These are phyloP conservation scores for Nothopassalora personata DNA, from an alignment of 2,329 filamentous ascomycete genomes.

Conservation along the genomic window DNA sequence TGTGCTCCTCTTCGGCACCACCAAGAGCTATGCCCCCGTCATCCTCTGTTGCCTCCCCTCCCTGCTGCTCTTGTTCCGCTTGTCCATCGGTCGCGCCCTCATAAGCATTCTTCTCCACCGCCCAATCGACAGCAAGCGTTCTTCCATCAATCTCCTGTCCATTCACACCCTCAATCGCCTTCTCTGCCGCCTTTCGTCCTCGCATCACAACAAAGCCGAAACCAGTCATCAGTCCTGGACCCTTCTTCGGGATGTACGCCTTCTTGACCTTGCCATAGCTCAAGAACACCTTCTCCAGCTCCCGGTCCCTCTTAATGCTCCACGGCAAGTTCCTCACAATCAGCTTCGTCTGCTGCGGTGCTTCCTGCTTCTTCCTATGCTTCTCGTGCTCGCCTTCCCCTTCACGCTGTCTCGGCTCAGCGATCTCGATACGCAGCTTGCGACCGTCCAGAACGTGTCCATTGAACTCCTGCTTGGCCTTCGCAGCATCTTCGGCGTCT, in stretches of 20 bases:
- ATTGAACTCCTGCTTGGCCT: slow-evolving; percentile 76
- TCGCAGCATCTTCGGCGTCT: slow-evolving; percentile 81
- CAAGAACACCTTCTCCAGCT: slow-evolving; percentile 72
- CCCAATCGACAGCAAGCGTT: slow-evolving; percentile 90
- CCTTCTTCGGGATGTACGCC: slow-evolving; percentile 74
- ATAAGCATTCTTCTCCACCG: slow-evolving; percentile 79
- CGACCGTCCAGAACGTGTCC: slow-evolving; percentile 71
- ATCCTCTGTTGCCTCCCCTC: slow-evolving; percentile 43
- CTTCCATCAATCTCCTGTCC: slow-evolving; percentile 86
- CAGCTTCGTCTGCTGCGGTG: slow-evolving; percentile 66
- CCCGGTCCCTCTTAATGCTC: slow-evolving; percentile 83
- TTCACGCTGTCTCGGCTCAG: slow-evolving; percentile 74
- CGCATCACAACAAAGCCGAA: slow-evolving; percentile 91
- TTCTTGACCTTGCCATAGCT: slow-evolving; percentile 90
- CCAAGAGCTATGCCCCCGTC: slow-evolving; percentile 21
- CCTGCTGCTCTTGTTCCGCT: slow-evolving; percentile 29
- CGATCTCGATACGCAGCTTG: slow-evolving; percentile 79
- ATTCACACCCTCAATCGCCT: slow-evolving; percentile 77
- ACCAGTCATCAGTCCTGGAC: slow-evolving; percentile 63
- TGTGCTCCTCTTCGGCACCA: slow-evolving; percentile 34
- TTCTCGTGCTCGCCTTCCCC: slow-evolving; percentile 49
- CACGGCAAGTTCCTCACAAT: slow-evolving; percentile 93
- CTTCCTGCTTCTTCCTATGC: slow-evolving; percentile 60
- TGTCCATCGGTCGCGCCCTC: slow-evolving; percentile 42
- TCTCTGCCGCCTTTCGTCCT: slow-evolving; percentile 85